A percentile compares a stretch with the other conserved stretches of the same genome.
Evolutionary conservation across 345 rosid species (phyloP).

Genomic region (Durio zibethinus): DNA sequence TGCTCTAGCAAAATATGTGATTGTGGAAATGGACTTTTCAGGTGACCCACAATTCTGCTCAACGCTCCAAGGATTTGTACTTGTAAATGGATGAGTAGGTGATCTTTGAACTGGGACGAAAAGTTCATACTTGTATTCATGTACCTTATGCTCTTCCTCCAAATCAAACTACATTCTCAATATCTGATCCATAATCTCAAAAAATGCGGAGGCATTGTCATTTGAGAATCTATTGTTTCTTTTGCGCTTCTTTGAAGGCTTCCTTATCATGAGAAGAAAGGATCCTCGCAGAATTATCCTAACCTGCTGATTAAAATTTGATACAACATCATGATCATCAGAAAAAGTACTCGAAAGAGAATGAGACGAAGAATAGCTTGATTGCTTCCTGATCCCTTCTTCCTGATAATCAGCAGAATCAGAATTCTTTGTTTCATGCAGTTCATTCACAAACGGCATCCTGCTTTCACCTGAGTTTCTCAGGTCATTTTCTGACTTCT

Average conservation of each 20-base stretch:
- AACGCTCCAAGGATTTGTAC: constrained; percentile 34
- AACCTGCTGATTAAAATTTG: constrained; percentile 23
- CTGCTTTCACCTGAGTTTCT: constrained; percentile 34
- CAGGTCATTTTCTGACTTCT: constrained; percentile 17
- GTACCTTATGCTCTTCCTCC: constrained; percentile 28
- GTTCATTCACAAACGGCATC: constrained; percentile 20
- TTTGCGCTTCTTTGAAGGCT: constrained; percentile 31
- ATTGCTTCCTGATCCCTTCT: constrained; percentile 32
- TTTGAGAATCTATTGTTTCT: constrained; percentile 25
- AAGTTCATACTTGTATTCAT: constrained; percentile 28
- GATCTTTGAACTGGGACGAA: constrained; percentile 37
- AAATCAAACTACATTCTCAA: constrained; percentile 43
- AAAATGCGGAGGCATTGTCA: constrained; percentile 40
- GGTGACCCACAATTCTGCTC: constrained; percentile 20
- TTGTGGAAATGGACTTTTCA: constrained; percentile 30
- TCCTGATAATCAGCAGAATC: constrained; percentile 27
- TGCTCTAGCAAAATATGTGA: constrained; percentile 33
- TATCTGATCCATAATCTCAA: constrained; percentile 70
- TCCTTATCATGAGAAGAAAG: constrained; percentile 39
- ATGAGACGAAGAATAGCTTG: constrained; percentile 37
- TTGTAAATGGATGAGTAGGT: constrained; percentile 29
- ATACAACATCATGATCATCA: constrained; percentile 33
- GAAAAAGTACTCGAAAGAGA: constrained; percentile 35
- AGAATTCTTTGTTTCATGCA: constrained; percentile 15
- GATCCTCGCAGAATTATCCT: constrained; percentile 32